Percentiles rank a stretch among this genome's conserved stretches.
Evolutionary conservation across 148 eudicot genomes (phyloP).

Genomic region (Arbutus unedo): DNA sequence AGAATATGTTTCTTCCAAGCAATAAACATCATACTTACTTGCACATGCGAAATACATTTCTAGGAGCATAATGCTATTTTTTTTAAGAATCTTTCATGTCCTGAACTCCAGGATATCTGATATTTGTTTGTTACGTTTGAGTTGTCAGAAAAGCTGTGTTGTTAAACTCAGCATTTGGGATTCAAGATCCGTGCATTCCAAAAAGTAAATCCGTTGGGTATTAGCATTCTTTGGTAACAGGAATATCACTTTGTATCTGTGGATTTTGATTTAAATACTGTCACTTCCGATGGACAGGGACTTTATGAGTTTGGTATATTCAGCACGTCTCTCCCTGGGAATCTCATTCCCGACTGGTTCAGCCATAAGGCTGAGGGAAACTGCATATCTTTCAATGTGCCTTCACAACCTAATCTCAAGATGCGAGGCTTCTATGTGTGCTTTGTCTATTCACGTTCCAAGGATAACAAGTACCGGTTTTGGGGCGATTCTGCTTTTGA

Average conservation of each 20-base stretch:
- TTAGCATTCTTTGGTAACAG: no score
- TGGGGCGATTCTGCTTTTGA: background rate
- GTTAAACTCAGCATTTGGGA: no score
- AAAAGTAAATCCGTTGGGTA: no score
- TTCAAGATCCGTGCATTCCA: no score
- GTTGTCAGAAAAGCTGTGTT: no score
- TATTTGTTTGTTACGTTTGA: no score
- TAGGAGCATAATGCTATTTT: no score
- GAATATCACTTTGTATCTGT: background rate
- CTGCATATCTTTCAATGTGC: background rate
- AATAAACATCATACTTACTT: no score
- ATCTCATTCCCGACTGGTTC: background rate
- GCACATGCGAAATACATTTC: no score
- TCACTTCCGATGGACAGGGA: conserved; percentile 7
- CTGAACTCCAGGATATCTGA: no score
- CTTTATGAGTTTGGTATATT: conserved; percentile 19
- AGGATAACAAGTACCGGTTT: background rate
- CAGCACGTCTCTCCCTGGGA: conserved; percentile 13
- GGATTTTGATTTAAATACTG: background rate
- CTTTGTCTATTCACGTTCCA: conserved; percentile 4
- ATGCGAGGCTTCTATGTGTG: background rate
- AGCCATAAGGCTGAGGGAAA: background rate
- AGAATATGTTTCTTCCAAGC: no score
- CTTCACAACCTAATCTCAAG: background rate
- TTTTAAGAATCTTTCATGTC: no score